phyloP scores from a whole-genome alignment of 2,329 filamentous ascomycete species.

The Aschersonia sp. region DNA sequence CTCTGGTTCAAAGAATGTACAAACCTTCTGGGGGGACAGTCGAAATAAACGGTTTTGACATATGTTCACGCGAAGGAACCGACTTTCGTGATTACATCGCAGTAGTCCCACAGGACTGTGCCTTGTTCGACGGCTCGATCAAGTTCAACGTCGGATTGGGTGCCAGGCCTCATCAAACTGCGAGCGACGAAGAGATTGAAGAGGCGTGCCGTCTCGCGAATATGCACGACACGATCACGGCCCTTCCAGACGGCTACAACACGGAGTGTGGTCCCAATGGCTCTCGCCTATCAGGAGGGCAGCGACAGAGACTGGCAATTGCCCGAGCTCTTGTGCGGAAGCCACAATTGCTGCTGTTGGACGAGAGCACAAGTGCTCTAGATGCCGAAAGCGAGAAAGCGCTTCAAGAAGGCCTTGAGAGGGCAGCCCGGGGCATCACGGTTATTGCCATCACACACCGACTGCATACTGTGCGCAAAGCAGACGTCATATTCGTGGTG shows the following conservation, averaged over 20 bases:
- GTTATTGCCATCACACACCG: conserved; percentile 45
- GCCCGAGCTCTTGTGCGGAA: conserved; percentile 60
- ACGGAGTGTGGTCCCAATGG: conserved; percentile 59
- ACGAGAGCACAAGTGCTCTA: conserved; percentile 69
- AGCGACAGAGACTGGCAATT: conserved; percentile 66
- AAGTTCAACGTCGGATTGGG: conserved; percentile 42
- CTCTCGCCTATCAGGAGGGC: conserved; percentile 61
- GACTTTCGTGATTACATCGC: conserved; percentile 37
- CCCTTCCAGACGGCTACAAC: conserved; percentile 49
- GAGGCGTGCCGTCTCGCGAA: conserved; percentile 53
- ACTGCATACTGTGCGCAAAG: conserved; percentile 39
- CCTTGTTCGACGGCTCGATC: conserved; percentile 42
- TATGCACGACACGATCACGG: conserved; percentile 53
- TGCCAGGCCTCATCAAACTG: conserved; percentile 36
- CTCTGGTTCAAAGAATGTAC: conserved; percentile 37
- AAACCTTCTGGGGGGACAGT: conserved; percentile 24
- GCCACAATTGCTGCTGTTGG: conserved; percentile 60
- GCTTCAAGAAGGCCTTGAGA: conserved; percentile 52
- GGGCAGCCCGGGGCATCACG: conserved; percentile 35
- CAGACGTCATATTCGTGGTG: conserved; percentile 43
- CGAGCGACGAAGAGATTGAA: conserved; percentile 45
- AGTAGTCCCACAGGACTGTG: conserved; percentile 41
- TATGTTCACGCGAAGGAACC: conserved; percentile 24
- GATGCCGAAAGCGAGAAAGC: conserved; percentile 55
- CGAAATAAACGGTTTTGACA: conserved; percentile 30